Percentiles rank a stretch among this genome's conserved stretches.
Conservation (phyloP, 2,329 filamentous ascomycete genomes). For the Penicillium sp. region DNA sequence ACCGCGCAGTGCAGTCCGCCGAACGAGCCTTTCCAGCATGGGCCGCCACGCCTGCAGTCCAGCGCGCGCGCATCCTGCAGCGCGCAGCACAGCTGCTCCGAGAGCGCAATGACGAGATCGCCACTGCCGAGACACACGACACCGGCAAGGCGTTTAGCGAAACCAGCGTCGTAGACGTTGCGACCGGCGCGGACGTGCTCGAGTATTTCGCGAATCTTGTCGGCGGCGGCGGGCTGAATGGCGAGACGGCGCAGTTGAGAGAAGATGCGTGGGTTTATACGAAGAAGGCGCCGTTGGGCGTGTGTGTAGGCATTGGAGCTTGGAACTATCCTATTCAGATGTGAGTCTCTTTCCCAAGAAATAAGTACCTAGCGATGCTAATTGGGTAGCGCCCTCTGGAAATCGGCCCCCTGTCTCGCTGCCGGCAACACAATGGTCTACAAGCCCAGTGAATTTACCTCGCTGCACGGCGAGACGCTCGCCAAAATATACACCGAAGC, state of each 20-base stretch:
- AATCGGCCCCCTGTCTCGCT: conserved; percentile 78
- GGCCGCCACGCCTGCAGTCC: conserved; percentile 70
- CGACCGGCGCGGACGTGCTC: conserved; percentile 77
- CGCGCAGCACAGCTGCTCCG: conserved; percentile 71
- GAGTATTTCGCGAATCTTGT: conserved; percentile 83
- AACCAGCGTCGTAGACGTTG: conserved; percentile 77
- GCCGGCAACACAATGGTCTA: conserved; percentile 89
- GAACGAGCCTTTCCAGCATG: conserved; percentile 68
- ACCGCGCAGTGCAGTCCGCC: conserved; percentile 69
- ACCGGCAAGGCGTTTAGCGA: conserved; percentile 84
- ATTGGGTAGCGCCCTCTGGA: conserved; percentile 65
- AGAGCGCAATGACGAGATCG: conserved; percentile 73
- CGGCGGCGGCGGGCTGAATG: conserved; percentile 72
- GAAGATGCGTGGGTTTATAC: conserved; percentile 78
- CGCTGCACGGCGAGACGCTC: conserved; percentile 72
- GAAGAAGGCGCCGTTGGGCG: conserved; percentile 74
- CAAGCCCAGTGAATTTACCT: conserved; percentile 84
- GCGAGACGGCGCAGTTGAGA: conserved; percentile 70
- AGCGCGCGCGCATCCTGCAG: conserved; percentile 73
- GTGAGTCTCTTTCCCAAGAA: conserved; percentile 23
- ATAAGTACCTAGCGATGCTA: conserved; percentile 7
- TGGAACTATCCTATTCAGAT: conserved; percentile 95
- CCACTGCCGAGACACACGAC: conserved; percentile 74
- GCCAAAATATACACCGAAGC: conserved; percentile 75
- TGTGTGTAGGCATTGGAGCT: conserved; percentile 81